Evolutionary conservation across 202 grass and related monocot species (phyloP).

Genomic region (Carex arenaria): DNA sequence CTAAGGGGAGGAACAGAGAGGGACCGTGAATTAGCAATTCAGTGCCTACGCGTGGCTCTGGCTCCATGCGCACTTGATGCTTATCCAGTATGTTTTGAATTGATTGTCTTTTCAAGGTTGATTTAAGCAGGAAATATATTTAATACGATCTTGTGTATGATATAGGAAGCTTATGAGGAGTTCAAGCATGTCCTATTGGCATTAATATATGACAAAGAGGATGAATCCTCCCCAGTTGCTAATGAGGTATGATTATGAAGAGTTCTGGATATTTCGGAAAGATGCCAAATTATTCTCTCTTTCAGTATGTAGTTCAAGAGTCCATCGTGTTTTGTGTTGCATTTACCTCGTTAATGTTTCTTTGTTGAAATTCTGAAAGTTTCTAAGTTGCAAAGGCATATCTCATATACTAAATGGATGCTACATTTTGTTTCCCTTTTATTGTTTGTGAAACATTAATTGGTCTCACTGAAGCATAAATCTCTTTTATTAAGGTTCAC

Average conservation of each 20-base stretch:
- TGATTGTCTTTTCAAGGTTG: not conserved
- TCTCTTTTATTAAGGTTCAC: not conserved
- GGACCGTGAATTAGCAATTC: constrained; percentile 59
- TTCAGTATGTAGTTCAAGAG: not conserved
- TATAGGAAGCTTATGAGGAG: constrained; percentile 99
- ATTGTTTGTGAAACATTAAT: not conserved
- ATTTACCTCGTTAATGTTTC: not conserved
- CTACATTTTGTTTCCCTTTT: not conserved
- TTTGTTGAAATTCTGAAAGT: constrained; percentile 19
- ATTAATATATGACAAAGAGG: constrained; percentile 88
- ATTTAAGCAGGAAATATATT: constrained; percentile 6
- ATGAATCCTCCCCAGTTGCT: constrained; percentile 76
- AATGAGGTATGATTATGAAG: constrained; percentile 73
- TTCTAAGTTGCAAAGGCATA: not conserved
- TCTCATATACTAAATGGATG: not conserved
- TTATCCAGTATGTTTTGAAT: constrained; percentile 64
- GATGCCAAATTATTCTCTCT: not conserved
- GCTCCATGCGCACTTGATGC: constrained; percentile 95
- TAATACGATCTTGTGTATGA: constrained; percentile 1
- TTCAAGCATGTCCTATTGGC: constrained; percentile 97
- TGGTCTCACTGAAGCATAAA: not conserved
- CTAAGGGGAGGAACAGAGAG: constrained; percentile 66
- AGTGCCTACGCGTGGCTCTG: constrained; percentile 66
- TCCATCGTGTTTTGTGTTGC: not conserved
- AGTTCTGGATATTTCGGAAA: not conserved